Conservation (phyloP, 108 stramenopile genomes). For the Nitzschia palea region DNA sequence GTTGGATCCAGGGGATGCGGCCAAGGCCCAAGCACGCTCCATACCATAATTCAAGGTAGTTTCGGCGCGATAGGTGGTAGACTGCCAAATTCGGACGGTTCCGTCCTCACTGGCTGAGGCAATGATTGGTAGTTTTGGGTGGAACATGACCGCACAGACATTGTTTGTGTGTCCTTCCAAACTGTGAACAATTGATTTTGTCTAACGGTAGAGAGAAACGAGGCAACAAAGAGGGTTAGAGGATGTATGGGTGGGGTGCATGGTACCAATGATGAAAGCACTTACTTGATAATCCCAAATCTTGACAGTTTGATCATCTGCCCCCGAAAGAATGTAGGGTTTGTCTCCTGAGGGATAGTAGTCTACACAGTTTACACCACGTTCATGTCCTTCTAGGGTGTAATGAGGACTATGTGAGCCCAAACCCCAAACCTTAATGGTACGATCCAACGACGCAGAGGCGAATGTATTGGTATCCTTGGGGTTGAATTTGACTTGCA, state of each 20-base stretch:
- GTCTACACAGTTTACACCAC: constrained; percentile 98
- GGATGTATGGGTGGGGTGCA: neutral
- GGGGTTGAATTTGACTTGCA: constrained; percentile 99
- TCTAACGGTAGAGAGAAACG: constrained; percentile 34
- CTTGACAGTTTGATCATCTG: constrained; percentile 97
- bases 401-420: constrained; percentile 91
- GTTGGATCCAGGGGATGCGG: constrained; percentile 90
- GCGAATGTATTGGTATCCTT: constrained; percentile 99
- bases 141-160: constrained; percentile 97
- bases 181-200: constrained; percentile 93
- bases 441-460: constrained; percentile 93
- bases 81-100: constrained; percentile 98
- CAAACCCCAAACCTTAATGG: constrained; percentile 98
- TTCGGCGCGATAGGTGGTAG: constrained; percentile 97
- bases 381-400: constrained; percentile 97
- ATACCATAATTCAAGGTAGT: constrained; percentile 99
- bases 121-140: constrained; percentile 98
- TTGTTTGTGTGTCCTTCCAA: constrained; percentile 98
- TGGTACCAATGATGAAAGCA: neutral
- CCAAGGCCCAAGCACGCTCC: constrained; percentile 97
- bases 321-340: constrained; percentile 97
- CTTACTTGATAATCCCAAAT: constrained; percentile 93
- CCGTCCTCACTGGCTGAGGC: constrained; percentile 97
- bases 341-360: constrained; percentile 99
- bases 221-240: neutral